phyloP scores from a whole-genome alignment of 495 filamentous ascomycete genomes.

The Penicillium silybi region DNA sequence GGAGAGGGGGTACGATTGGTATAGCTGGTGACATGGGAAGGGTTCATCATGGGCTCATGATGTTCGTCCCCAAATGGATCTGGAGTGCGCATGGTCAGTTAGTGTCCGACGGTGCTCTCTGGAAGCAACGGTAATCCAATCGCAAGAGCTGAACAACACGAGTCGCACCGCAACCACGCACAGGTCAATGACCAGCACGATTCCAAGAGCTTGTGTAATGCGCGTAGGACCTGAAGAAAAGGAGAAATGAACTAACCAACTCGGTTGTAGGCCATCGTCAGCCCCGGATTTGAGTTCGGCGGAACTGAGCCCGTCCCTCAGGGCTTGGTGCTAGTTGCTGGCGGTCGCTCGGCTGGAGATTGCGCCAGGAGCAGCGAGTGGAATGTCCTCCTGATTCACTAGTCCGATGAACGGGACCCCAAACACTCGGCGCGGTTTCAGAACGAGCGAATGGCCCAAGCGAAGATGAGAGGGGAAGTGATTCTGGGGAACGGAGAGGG shows the following conservation, averaged over 20 bases:
- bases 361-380: conserved; percentile 32
- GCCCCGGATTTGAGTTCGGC: conserved; percentile 20
- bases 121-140: conserved; percentile 1
- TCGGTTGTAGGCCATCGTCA: conserved; percentile 60
- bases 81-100: conserved; percentile 24
- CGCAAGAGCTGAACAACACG: not conserved
- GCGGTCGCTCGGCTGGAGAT: conserved; percentile 23
- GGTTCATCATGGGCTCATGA: conserved; percentile 50
- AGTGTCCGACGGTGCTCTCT: not conserved
- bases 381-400: conserved; percentile 23
- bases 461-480: conserved; percentile 3
- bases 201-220: conserved; percentile 9
- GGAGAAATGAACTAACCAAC: conserved; percentile 53
- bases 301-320: conserved; percentile 23
- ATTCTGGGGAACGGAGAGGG: not conserved
- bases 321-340: conserved; percentile 13
- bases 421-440: conserved; percentile 34
- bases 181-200: conserved; percentile 17
- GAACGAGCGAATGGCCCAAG: conserved; percentile 8
- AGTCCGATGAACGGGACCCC: conserved; percentile 13
- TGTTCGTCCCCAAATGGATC: conserved; percentile 55
- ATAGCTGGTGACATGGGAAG: conserved; percentile 46
- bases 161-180: conserved; percentile 8
- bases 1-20: conserved; percentile 48
- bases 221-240: conserved; percentile 6